Evolutionary conservation across 257 asterid genomes (phyloP).

Genomic region (Fraxinus pennsylvanica): DNA sequence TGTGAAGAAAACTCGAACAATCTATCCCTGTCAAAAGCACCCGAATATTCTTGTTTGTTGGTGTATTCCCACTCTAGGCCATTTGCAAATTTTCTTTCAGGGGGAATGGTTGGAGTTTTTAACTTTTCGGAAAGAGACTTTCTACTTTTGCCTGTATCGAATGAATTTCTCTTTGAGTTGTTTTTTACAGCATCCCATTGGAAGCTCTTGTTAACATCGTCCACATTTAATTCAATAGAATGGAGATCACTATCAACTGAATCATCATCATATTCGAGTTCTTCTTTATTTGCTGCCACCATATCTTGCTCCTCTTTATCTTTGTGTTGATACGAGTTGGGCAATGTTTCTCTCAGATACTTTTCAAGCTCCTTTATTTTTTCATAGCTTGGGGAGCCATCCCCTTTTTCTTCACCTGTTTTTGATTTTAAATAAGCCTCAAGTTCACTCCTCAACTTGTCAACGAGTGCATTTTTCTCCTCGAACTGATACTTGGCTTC

Average conservation of each 20-base stretch:
- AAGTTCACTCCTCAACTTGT: conserved; percentile 66
- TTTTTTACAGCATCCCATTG: conserved; percentile 49
- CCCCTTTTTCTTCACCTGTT: conserved; percentile 45
- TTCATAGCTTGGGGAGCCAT: conserved; percentile 66
- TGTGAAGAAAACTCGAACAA: conserved; percentile 52
- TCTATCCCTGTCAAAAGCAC: conserved; percentile 35
- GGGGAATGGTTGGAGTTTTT: conserved; percentile 37
- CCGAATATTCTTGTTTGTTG: conserved; percentile 37
- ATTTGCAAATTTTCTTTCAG: conserved; percentile 43
- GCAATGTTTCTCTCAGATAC: conserved; percentile 79
- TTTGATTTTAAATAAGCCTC: conserved; percentile 68
- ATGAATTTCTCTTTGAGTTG: conserved; percentile 40
- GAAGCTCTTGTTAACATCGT: conserved; percentile 51
- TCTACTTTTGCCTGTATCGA: conserved; percentile 47
- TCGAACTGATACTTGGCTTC: conserved; percentile 94
- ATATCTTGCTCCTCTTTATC: conserved; percentile 33
- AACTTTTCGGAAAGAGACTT: conserved; percentile 45
- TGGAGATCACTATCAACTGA: conserved; percentile 60
- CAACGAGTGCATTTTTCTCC: conserved; percentile 82
- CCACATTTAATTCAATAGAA: conserved; percentile 61
- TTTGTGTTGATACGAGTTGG: conserved; percentile 37
- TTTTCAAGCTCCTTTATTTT: conserved; percentile 78
- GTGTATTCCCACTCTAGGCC: conserved; percentile 61
- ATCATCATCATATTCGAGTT: conserved; percentile 24
- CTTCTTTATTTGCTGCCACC: conserved; percentile 25